Evolutionary conservation across 1,284 basidiomycete species (phyloP), one percentile per base, ranked within the genome.

Genomic region (Tremellales sp.): DNA sequence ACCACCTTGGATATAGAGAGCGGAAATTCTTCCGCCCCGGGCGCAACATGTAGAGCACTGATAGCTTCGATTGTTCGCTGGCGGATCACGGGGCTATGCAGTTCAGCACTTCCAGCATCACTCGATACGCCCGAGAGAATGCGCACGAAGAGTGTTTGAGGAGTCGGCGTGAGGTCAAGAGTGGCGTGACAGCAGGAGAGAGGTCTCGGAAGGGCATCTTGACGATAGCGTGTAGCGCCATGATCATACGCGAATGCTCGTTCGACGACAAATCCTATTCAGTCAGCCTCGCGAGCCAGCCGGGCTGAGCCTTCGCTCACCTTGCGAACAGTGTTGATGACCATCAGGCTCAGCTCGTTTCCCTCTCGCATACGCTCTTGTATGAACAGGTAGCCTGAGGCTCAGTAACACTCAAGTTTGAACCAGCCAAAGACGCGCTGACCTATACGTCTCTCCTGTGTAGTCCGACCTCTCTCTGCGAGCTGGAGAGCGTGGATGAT

Each of bases 281-380:
- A 35, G 26, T 29, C 17, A 29, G 13, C n/a, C n/a, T 22, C 13
- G 21, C 5, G 5, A 27, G 35, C 36, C 19, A 41, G 26, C 29
- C n/a, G 29, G 29, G 29, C 29, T n/a, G n/a, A 33, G 35, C 5
- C 6, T 4, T 5, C 6, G 19, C 53, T 3, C 35, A 68, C 69
- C 61, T 74, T 74, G 17, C 69, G 62, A 7, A 74, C 62, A 3
- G 71, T 73, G 49, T 74, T 74, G 58, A 73, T 65, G 3, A 72
- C 51, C 49, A 74, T 53, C 31, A 74, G 53, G 1, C 54, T 48
- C 17, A 72, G 61, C 45, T 74, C 71, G 48, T 74, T 64, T 0
- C 45, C 56, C 8, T 47, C 43, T 2, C 62, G 61, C 7, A 73
- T 49, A 13, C 56, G 47, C 44, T 72, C 68, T 22, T 48, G 44